phyloP scores from a whole-genome alignment of 2,329 filamentous ascomycete species.

The Nakataea oryzae region DNA sequence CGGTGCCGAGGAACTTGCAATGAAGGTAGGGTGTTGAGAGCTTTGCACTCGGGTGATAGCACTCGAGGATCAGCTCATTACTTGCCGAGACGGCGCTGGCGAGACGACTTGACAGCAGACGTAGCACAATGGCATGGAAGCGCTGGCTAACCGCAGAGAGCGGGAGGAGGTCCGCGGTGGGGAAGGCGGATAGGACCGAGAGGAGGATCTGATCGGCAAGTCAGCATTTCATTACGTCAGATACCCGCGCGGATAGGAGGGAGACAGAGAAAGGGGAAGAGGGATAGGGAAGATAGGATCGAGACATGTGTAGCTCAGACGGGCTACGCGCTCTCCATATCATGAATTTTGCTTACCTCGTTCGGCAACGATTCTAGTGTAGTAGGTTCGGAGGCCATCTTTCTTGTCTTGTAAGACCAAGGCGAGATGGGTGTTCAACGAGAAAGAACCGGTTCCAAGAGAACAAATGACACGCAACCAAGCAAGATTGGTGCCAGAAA shows the following conservation, averaged over 20 bases:
- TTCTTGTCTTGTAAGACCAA: background rate
- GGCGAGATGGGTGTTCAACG: background rate
- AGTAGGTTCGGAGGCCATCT: constrained; percentile 5
- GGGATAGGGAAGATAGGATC: too few relatives aligned
- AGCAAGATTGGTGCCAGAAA: background rate
- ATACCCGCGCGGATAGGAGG: background rate
- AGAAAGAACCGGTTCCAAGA: background rate
- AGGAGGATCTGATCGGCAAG: constrained; percentile 17
- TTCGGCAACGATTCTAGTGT: constrained; percentile 8
- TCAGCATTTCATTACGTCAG: background rate
- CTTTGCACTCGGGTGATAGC: constrained; percentile 62
- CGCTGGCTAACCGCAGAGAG: constrained; percentile 17
- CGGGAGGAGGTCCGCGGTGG: constrained; percentile 16
- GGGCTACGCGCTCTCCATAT: background rate
- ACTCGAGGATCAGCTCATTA: constrained; percentile 65
- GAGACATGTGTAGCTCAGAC: too few relatives aligned
- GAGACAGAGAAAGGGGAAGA: too few relatives aligned
- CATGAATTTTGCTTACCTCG: constrained; percentile 4
- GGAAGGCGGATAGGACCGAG: constrained; percentile 16
- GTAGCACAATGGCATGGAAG: constrained; percentile 17
- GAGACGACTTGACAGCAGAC: constrained; percentile 19
- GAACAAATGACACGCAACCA: background rate
- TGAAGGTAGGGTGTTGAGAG: constrained; percentile 56
- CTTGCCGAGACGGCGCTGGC: constrained; percentile 38
- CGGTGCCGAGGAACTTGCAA: constrained; percentile 57